These are phyloP conservation scores for Psilocybe cubensis DNA, from an alignment of 768 basidiomycete species.

Conservation along the genomic window DNA sequence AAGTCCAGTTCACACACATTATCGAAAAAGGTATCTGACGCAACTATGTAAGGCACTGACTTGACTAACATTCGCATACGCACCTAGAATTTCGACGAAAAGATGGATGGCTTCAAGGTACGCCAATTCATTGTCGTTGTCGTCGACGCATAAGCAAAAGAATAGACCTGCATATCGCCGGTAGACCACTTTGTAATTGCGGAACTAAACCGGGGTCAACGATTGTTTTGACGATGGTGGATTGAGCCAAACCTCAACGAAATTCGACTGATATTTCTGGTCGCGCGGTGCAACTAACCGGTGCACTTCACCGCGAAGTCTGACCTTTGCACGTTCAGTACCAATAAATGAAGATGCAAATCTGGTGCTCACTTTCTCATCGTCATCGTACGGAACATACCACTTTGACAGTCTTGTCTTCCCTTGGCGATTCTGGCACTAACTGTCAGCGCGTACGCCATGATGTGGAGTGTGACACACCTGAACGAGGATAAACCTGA, in stretches of 20 bases:
- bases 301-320: slow-evolving; percentile 95
- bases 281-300: slow-evolving; percentile 94
- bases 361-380: slow-evolving; percentile 81
- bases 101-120: slow-evolving; percentile 98
- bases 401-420: slow-evolving; percentile 97
- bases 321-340: slow-evolving; percentile 56
- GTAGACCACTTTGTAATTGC: slow-evolving; percentile 97
- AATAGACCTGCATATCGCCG: slow-evolving; percentile 96
- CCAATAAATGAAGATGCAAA: background rate
- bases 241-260: slow-evolving; percentile 82
- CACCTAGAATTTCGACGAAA: slow-evolving; percentile 96
- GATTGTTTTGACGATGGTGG: background rate
- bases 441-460: background rate
- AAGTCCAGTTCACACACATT: slow-evolving; percentile 98
- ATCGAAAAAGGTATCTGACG: slow-evolving; percentile 93
- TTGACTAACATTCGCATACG: slow-evolving; percentile 24
- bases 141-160: slow-evolving; percentile 97
- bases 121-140: slow-evolving; percentile 97
- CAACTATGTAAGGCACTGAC: background rate
- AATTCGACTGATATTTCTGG: slow-evolving; percentile 99
- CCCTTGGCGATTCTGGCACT: slow-evolving; percentile 90
- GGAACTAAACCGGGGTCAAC: slow-evolving; percentile 62
- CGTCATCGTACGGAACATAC: slow-evolving; percentile 99
- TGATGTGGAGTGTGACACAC: slow-evolving; percentile 39
- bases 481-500: slow-evolving; percentile 97